A percentile compares a stretch with the other conserved stretches of the same genome.
phyloP scores from a whole-genome alignment of 1,284 basidiomycete genomes.

The Boletus semigastroideus region DNA sequence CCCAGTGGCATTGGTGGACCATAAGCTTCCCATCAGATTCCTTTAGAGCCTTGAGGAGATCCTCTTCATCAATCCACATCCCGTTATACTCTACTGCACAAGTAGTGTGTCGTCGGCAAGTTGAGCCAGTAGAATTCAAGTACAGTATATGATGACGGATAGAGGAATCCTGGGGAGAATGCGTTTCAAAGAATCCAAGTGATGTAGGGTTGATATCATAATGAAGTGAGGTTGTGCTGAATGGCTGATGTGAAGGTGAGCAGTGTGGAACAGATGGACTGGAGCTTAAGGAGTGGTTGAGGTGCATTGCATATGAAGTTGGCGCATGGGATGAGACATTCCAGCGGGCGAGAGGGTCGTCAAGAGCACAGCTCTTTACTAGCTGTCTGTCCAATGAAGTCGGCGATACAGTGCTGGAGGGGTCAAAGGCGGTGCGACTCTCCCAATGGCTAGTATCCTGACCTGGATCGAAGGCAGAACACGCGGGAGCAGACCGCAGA shows the following conservation, averaged over 20 bases:
- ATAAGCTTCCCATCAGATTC: conserved; percentile 3
- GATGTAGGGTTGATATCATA: neutral
- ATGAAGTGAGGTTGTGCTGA: neutral
- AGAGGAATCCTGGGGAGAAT: neutral
- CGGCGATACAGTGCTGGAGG: neutral
- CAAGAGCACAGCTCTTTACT: neutral
- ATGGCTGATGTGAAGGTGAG: neutral
- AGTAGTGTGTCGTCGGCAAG: neutral
- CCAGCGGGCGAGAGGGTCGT: neutral
- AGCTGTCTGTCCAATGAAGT: neutral
- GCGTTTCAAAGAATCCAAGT: no score
- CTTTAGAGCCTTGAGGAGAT: conserved; percentile 7
- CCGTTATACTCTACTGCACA: conserved; percentile 7
- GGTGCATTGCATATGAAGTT: neutral
- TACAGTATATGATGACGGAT: neutral
- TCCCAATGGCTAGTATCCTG: no score
- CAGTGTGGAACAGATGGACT: neutral
- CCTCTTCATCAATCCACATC: conserved; percentile 15
- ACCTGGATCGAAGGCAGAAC: neutral
- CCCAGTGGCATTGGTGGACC: conserved; percentile 13
- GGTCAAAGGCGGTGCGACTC: neutral
- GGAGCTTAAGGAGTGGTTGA: neutral
- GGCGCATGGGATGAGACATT: neutral
- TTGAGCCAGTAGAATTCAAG: neutral
- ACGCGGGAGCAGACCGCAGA: no score